Percentiles rank a stretch among this genome's conserved stretches.
Conservation (phyloP, 495 filamentous ascomycete species). For the Neurospora sp. region DNA sequence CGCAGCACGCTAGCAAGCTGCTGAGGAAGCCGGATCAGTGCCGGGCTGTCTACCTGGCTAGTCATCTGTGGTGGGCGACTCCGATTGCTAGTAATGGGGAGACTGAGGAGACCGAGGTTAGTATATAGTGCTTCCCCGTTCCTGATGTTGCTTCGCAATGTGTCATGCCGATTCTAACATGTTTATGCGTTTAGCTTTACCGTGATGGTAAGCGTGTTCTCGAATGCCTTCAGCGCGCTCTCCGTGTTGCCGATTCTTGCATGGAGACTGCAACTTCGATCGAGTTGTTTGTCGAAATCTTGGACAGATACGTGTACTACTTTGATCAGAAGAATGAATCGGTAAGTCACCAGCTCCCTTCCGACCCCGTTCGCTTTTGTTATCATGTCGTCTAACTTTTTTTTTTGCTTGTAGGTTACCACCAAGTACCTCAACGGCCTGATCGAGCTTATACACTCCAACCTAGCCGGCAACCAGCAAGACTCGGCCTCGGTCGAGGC, state of each 20-base stretch:
- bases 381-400: not conserved
- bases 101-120: slow-evolving; percentile 73
- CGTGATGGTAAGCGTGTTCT: slow-evolving; percentile 94
- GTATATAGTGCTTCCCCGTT: too few relatives aligned
- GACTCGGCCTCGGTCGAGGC: slow-evolving; percentile 71
- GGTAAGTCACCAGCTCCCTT: slow-evolving; percentile 36
- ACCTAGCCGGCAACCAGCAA: slow-evolving; percentile 69
- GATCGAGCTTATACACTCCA: slow-evolving; percentile 96
- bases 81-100: slow-evolving; percentile 75
- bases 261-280: slow-evolving; percentile 99
- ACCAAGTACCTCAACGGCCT: slow-evolving; percentile 97
- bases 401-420: slow-evolving; percentile 54
- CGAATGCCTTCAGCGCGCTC: slow-evolving; percentile 89
- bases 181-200: slow-evolving; percentile 82
- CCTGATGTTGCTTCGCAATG: too few relatives aligned
- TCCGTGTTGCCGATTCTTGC: slow-evolving; percentile 93
- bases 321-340: slow-evolving; percentile 99
- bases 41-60: slow-evolving; percentile 88
- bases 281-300: slow-evolving; percentile 94
- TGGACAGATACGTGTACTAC: slow-evolving; percentile 98
- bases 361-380: not conserved
- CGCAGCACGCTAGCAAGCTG: slow-evolving; percentile 91
- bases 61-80: slow-evolving; percentile 95
- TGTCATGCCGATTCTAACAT: too few relatives aligned
- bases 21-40: slow-evolving; percentile 98